These are phyloP conservation scores for Posidonia oceanica DNA, from an alignment of 116 monocot species.

Conservation along the genomic window DNA sequence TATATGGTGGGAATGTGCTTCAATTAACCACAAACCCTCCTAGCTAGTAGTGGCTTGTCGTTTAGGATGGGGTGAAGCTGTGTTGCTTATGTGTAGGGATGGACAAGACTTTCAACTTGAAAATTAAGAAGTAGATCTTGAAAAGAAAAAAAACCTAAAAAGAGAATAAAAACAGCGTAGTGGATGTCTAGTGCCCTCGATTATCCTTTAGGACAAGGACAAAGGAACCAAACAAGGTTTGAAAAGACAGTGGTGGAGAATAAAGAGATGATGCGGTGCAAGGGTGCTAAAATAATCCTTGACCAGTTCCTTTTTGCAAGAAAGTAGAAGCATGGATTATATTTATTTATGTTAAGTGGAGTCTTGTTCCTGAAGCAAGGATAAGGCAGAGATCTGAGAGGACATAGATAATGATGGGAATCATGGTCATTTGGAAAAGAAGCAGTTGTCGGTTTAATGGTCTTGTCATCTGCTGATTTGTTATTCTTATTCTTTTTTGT, in stretches of 20 bases:
- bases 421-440: slow-evolving; percentile 4
- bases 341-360: slow-evolving; percentile 5
- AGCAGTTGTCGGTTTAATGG: neutral
- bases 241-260: slow-evolving; percentile 8
- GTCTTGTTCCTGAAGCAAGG: neutral
- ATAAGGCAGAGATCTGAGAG: slow-evolving; percentile 4
- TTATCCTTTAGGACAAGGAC: too few relatives aligned
- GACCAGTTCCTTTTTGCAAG: neutral
- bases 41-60: neutral
- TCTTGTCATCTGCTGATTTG: neutral
- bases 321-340: neutral
- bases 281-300: slow-evolving; percentile 1
- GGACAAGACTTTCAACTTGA: neutral
- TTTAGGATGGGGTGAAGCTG: neutral
- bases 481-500: too few relatives aligned
- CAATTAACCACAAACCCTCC: neutral
- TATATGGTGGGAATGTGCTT: neutral
- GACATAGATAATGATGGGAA: neutral
- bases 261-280: neutral
- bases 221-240: too few relatives aligned
- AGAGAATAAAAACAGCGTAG: neutral
- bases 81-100: too few relatives aligned
- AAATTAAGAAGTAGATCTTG: neutral
- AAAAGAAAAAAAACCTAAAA: neutral
- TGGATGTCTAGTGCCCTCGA: slow-evolving; percentile 1